Conservation (phyloP, 345 rosid genomes). For the Alliaria petiolata region DNA sequence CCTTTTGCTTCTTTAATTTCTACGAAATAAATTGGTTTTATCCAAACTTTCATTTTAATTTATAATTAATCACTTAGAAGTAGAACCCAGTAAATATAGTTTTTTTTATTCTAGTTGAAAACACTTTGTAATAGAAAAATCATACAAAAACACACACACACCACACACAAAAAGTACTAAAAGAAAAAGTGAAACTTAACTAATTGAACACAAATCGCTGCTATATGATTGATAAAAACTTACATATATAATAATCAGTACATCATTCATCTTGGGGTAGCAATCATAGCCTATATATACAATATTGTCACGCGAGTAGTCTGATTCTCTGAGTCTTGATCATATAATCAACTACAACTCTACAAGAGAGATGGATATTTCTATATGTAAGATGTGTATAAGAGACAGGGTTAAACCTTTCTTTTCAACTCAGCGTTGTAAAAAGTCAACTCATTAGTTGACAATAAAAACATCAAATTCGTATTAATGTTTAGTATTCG, state of each 20-base stretch:
- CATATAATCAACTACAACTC: neutral
- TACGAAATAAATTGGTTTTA: neutral
- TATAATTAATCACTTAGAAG: neutral
- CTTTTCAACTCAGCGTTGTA: neutral
- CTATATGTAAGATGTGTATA: neutral
- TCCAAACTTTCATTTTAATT: neutral
- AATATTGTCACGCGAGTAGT: neutral
- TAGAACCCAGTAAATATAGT: neutral
- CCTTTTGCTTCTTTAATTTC: neutral
- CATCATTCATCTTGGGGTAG: neutral
- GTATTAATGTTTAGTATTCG: neutral
- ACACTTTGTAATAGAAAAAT: neutral
- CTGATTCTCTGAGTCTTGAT: neutral
- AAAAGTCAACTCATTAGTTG: slow-evolving; percentile 26
- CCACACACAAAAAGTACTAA: neutral
- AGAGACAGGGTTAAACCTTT: slow-evolving; percentile 4
- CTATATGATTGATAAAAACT: slow-evolving; percentile 1
- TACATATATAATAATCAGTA: neutral
- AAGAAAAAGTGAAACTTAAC: neutral
- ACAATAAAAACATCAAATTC: too few relatives aligned
- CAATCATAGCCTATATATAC: too few relatives aligned
- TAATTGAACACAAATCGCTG: neutral
- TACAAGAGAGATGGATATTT: neutral
- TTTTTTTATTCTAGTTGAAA: neutral
- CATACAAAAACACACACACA: neutral